These are phyloP conservation scores for Lipomyces sp. DNA, from an alignment of 805 yeast species.

Conservation along the genomic window DNA sequence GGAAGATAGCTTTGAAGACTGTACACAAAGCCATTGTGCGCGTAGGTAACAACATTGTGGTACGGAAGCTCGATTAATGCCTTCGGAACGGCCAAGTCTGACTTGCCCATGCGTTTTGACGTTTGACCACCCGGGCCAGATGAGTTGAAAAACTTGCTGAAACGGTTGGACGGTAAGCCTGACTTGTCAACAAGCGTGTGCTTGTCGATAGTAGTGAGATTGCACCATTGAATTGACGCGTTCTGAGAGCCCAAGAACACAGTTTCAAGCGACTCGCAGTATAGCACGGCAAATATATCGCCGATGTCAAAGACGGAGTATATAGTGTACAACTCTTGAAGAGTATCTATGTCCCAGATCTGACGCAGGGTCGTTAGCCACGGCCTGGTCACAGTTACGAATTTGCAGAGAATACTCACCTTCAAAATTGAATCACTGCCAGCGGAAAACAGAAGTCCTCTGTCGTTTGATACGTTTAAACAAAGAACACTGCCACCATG, in stretches of 20 bases:
- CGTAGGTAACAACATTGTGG: conserved; percentile 66
- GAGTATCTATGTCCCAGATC: conserved; percentile 62
- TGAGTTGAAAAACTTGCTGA: conserved; percentile 85
- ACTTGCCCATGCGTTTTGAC: conserved; percentile 29
- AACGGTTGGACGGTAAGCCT: conserved; percentile 45
- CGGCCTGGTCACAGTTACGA: too few relatives aligned
- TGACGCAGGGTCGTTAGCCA: background rate
- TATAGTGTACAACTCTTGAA: conserved; percentile 56
- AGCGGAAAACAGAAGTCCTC: conserved; percentile 68
- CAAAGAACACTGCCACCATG: conserved; percentile 75
- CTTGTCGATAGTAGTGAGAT: conserved; percentile 33
- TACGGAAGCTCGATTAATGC: conserved; percentile 53
- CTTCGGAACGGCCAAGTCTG: conserved; percentile 11
- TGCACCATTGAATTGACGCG: conserved; percentile 78
- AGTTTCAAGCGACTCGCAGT: conserved; percentile 57
- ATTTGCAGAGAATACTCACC: conserved; percentile 32
- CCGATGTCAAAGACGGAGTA: conserved; percentile 88
- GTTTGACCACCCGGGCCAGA: conserved; percentile 69
- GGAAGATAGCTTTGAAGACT: conserved; percentile 12
- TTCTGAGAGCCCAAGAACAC: conserved; percentile 88
- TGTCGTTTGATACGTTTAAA: conserved; percentile 45
- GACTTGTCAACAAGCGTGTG: conserved; percentile 25
- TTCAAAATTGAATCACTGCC: conserved; percentile 88
- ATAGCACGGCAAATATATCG: conserved; percentile 80
- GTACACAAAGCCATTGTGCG: conserved; percentile 89